phyloP scores from a whole-genome alignment of 768 basidiomycete species.

The Tremella mesenterica region DNA sequence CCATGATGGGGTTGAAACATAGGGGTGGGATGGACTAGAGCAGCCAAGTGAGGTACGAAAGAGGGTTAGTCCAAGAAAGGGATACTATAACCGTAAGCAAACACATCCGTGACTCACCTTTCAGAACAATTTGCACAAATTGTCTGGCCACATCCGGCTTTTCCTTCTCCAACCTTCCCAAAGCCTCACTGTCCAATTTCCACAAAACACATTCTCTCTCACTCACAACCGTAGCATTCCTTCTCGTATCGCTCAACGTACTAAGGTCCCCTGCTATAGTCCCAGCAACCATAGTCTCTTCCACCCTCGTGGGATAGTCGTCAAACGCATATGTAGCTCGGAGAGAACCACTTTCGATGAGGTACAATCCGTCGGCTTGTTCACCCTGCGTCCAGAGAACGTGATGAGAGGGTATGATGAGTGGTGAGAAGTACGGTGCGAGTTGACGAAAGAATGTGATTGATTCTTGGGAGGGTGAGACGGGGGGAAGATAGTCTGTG shows the following conservation, averaged over 20 bases:
- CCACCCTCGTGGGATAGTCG: conserved; percentile 57
- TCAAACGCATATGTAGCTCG: conserved; percentile 74
- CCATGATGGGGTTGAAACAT: not conserved
- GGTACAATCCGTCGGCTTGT: conserved; percentile 68
- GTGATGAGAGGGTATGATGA: conserved; percentile 53
- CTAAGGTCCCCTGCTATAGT: conserved; percentile 87
- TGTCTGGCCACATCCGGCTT: conserved; percentile 48
- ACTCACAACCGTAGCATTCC: conserved; percentile 78
- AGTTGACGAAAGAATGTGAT: conserved; percentile 56
- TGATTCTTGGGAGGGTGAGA: no score
- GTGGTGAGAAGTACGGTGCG: conserved; percentile 60
- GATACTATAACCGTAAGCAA: no score
- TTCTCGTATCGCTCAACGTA: conserved; percentile 63
- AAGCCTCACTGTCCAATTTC: conserved; percentile 58
- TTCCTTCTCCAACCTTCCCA: conserved; percentile 60
- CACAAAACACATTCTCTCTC: conserved; percentile 73
- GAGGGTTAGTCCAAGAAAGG: no score
- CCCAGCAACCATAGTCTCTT: conserved; percentile 89
- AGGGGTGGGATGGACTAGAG: no score
- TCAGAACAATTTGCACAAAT: conserved; percentile 43
- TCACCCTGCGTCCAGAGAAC: conserved; percentile 74
- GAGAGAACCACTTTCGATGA: conserved; percentile 79
- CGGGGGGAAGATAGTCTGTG: conserved; percentile 55
- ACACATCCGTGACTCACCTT: conserved; percentile 28
- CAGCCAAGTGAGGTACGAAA: no score